A percentile compares a stretch with the other conserved stretches of the same genome.
These are phyloP conservation scores for Boletus speciosus DNA, from an alignment of 768 basidiomycete species.

Conservation along the genomic window DNA sequence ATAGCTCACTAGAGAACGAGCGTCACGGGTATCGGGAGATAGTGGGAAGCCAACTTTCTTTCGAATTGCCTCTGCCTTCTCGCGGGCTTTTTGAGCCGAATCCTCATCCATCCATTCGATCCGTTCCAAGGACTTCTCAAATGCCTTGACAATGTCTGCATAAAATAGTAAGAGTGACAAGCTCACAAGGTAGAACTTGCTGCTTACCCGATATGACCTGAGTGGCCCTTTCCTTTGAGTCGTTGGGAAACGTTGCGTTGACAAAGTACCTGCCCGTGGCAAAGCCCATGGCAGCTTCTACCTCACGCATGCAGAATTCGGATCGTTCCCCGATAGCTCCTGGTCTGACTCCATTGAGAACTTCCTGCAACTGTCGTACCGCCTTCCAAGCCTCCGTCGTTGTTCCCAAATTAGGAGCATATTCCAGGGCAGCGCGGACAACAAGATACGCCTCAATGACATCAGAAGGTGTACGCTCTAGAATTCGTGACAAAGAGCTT, in stretches of 20 bases:
- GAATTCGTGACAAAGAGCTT: conserved; percentile 59
- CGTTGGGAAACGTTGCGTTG: conserved; percentile 72
- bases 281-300: conserved; percentile 80
- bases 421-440: conserved; percentile 63
- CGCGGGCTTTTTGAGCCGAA: conserved; percentile 75
- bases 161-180: conserved; percentile 8
- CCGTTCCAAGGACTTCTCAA: conserved; percentile 68
- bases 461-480: conserved; percentile 62
- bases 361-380: conserved; percentile 64
- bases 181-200: neutral
- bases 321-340: conserved; percentile 81
- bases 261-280: conserved; percentile 89
- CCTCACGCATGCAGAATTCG: conserved; percentile 74
- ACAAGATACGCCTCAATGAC: conserved; percentile 87
- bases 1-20: conserved; percentile 67
- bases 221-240: conserved; percentile 77
- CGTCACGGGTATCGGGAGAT: conserved; percentile 74
- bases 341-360: conserved; percentile 79
- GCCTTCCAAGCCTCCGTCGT: conserved; percentile 79
- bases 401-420: conserved; percentile 69
- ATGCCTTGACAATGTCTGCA: conserved; percentile 75
- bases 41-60: conserved; percentile 93
- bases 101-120: conserved; percentile 91
- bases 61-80: conserved; percentile 61
- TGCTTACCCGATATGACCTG: conserved; percentile 71